A percentile compares a stretch with the other conserved stretches of the same genome.
Evolutionary conservation across 108 stramenopile species (phyloP).

Genomic region (Skeletonema potamos): DNA sequence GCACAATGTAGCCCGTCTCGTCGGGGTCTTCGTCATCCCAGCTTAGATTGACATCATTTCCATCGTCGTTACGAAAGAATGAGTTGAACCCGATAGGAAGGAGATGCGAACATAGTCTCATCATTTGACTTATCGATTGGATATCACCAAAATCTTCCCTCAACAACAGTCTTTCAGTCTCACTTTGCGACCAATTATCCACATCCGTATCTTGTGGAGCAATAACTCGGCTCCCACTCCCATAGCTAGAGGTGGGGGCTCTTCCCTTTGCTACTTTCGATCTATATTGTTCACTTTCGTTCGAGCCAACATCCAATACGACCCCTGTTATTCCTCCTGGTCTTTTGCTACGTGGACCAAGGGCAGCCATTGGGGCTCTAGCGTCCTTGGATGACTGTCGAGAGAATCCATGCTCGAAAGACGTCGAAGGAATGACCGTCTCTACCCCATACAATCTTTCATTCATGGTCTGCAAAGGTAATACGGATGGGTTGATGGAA

Average conservation of each 20-base stretch:
- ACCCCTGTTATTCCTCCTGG: slow-evolving; percentile 76
- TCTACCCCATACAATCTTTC: slow-evolving; percentile 24
- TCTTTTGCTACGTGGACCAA: slow-evolving; percentile 68
- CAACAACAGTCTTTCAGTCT: slow-evolving; percentile 5
- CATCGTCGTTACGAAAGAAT: neutral
- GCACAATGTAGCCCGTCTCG: slow-evolving; percentile 77
- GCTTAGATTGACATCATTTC: slow-evolving; percentile 23
- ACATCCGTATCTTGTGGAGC: slow-evolving; percentile 4
- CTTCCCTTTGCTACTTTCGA: neutral
- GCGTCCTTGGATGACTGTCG: neutral
- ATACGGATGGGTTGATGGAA: neutral
- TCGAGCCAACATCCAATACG: slow-evolving; percentile 54
- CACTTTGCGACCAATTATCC: slow-evolving; percentile 1
- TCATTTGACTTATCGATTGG: slow-evolving; percentile 65
- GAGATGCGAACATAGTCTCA: slow-evolving; percentile 73
- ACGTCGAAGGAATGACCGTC: slow-evolving; percentile 18
- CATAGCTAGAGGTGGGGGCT: neutral
- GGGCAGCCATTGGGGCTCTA: slow-evolving; percentile 9
- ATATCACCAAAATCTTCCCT: slow-evolving; percentile 17
- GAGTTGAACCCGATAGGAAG: slow-evolving; percentile 61
- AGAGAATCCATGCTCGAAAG: slow-evolving; percentile 4
- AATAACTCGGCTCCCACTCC: slow-evolving; percentile 4
- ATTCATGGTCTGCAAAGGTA: slow-evolving; percentile 16
- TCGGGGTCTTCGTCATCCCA: slow-evolving; percentile 84
- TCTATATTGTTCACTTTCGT: slow-evolving; percentile 6